Evolutionary conservation across 495 filamentous ascomycete genomes (phyloP).

Genomic region (Aspergillus biplanus): DNA sequence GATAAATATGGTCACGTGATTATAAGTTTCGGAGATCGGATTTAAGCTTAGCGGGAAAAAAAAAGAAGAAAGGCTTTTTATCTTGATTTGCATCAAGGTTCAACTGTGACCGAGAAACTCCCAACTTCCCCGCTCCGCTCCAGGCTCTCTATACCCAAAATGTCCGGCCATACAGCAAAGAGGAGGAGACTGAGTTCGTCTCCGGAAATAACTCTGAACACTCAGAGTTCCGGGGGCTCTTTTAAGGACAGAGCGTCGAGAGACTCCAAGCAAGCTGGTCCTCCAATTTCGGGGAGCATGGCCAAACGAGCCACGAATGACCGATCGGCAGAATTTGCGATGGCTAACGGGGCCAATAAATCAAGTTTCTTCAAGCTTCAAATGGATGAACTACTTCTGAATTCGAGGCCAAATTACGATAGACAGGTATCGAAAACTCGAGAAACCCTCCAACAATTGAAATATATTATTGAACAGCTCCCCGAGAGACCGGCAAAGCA

Average conservation of each 20-base stretch:
- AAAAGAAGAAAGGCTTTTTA: conserved; percentile 8
- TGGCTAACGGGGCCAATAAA: conserved; percentile 58
- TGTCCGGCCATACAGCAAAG: conserved; percentile 41
- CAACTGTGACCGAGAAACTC: not conserved
- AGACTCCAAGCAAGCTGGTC: conserved; percentile 19
- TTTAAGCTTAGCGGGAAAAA: conserved; percentile 13
- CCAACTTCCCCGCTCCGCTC: not conserved
- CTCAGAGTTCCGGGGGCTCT: not conserved
- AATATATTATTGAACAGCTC: conserved; percentile 72
- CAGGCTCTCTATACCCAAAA: conserved; percentile 14
- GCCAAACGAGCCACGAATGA: conserved; percentile 29
- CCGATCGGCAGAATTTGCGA: conserved; percentile 44
- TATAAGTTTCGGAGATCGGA: conserved; percentile 19
- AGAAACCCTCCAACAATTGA: conserved; percentile 70
- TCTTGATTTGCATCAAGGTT: not conserved
- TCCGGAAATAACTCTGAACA: conserved; percentile 26
- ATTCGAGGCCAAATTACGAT: conserved; percentile 69
- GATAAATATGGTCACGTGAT: not conserved
- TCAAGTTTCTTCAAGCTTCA: conserved; percentile 85
- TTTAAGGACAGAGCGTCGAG: conserved; percentile 7
- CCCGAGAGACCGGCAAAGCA: conserved; percentile 57
- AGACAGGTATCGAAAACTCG: conserved; percentile 68
- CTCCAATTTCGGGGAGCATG: not conserved
- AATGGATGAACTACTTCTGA: conserved; percentile 77
- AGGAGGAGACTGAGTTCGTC: conserved; percentile 44